Evolutionary conservation across 2,329 filamentous ascomycete species (phyloP).

Genomic region (Aspergillus sp.): DNA sequence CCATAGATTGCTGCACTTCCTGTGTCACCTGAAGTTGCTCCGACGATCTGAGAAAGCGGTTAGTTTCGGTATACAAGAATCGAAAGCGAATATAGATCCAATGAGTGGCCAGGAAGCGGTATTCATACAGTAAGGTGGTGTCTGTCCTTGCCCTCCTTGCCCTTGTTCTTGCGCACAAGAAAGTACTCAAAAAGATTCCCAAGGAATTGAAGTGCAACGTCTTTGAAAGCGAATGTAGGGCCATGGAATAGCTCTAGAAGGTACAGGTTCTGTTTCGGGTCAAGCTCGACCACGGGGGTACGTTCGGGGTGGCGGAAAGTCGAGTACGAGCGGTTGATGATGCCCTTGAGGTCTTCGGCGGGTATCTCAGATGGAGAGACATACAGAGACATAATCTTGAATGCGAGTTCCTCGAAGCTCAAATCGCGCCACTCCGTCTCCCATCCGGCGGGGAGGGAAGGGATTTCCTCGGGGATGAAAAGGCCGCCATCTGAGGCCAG

Average conservation of each 20-base stretch:
- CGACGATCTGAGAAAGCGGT: conserved; percentile 55
- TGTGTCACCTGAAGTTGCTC: conserved; percentile 82
- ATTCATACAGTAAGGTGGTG: conserved; percentile 69
- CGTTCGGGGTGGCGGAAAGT: conserved; percentile 81
- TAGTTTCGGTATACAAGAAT: not conserved
- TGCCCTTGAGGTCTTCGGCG: conserved; percentile 71
- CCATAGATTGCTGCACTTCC: conserved; percentile 96
- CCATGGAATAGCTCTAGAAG: conserved; percentile 95
- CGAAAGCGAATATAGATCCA: not conserved
- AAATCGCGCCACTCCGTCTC: conserved; percentile 28
- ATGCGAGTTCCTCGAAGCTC: conserved; percentile 38
- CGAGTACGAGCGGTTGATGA: conserved; percentile 82
- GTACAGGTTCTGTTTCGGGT: conserved; percentile 70
- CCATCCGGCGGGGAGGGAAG: conserved; percentile 22
- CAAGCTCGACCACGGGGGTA: conserved; percentile 76
- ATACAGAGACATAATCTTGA: conserved; percentile 82
- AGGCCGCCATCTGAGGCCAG: conserved; percentile 83
- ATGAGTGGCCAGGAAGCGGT: not conserved
- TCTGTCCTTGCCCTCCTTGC: conserved; percentile 54
- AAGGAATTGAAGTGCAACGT: conserved; percentile 88
- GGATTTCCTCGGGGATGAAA: conserved; percentile 71
- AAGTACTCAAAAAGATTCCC: conserved; percentile 76
- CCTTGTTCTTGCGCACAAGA: conserved; percentile 45
- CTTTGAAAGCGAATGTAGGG: conserved; percentile 93
- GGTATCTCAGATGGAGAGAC: conserved; percentile 84